Evolutionary conservation across 352 stramenopile species (phyloP).

Genomic region (Aphanomyces astaci): DNA sequence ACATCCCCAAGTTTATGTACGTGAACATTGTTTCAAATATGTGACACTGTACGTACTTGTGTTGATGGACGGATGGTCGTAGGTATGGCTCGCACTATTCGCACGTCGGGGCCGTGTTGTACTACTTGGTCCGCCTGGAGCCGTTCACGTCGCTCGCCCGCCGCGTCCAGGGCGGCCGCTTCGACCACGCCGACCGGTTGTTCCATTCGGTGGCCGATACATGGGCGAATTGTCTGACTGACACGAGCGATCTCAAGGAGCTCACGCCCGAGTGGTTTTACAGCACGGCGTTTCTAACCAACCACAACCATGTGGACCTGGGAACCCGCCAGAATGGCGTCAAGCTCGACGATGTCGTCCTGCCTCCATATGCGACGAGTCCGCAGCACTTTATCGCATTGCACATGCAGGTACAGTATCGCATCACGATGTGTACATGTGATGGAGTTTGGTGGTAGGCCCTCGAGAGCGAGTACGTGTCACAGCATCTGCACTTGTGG

Average conservation of each 20-base stretch:
- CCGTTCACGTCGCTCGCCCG: slow-evolving; percentile 94
- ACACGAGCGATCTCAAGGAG: slow-evolving; percentile 91
- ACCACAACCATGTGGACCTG: slow-evolving; percentile 78
- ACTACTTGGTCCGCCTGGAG: slow-evolving; percentile 98
- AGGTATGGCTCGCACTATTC: slow-evolving; percentile 87
- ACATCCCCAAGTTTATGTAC: slow-evolving; percentile 85
- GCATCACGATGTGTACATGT: neutral
- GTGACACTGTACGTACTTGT: neutral
- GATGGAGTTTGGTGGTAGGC: slow-evolving; percentile 32
- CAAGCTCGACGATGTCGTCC: slow-evolving; percentile 87
- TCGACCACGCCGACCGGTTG: slow-evolving; percentile 89
- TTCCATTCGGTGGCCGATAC: slow-evolving; percentile 88
- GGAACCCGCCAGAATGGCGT: slow-evolving; percentile 74
- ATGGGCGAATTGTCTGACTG: slow-evolving; percentile 81
- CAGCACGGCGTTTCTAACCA: slow-evolving; percentile 82
- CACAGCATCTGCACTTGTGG: slow-evolving; percentile 77
- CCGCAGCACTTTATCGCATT: slow-evolving; percentile 81
- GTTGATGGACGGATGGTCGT: slow-evolving; percentile 4
- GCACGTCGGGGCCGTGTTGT: slow-evolving; percentile 94
- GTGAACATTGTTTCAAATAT: slow-evolving; percentile 17
- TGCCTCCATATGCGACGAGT: slow-evolving; percentile 85
- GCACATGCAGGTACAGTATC: slow-evolving; percentile 61
- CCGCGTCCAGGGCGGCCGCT: slow-evolving; percentile 92
- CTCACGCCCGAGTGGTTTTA: slow-evolving; percentile 94
- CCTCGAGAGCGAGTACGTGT: slow-evolving; percentile 82